Base-by-base conservation (phyloP, 306 rosid species). In the Prosopis cineraria region DNA sequence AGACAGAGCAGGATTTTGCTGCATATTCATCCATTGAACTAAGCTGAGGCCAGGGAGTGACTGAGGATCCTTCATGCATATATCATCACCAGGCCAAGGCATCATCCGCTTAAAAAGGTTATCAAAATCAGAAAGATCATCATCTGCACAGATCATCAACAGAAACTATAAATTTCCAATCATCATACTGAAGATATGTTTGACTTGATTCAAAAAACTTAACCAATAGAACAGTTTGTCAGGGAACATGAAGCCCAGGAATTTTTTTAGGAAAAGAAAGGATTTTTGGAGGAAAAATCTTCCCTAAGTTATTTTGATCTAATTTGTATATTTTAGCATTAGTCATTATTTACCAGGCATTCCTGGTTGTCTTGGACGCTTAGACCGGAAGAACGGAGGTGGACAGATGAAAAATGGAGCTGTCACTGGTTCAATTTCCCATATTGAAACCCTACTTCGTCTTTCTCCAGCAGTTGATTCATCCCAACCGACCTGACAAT, bases 21-120 rank as follows among this genome's bases (percentile, higher is more conserved):
- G 98, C 93, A 93, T 79, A 88, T 84, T 95, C 99, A 95, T 95
- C 99, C 99, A 95, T 75, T 95, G 99, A 79, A 90, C 97, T 81
- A 95, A 88, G 89, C 95, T 95, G 44, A 95, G 64, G 68, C 96
- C 97, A 27, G 91, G 90, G 41, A 88, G 84, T 76, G 84, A 90
- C 74, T 95, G 99, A 20, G 93, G 87, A 77, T 90, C 98, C 80
- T 88, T 95, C 90, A 91, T 85, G 88, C 81, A 79, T 62, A 91
- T 81, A 37, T 93, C 99, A 56, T 93, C 97, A 29, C 97, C 94
- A 50, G 86, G 87, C 98, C 98, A 91, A 70, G 98, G 97, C 93
- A 93, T 87, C 40, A 96, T 76, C 83, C 97, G 86, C 79, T 91
- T 88, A 79, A 93, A 90, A 59, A 88, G 62, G 74, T 56, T 88